Conservation (phyloP, 2,329 filamentous ascomycete species). For the Aureobasidium sp. region DNA sequence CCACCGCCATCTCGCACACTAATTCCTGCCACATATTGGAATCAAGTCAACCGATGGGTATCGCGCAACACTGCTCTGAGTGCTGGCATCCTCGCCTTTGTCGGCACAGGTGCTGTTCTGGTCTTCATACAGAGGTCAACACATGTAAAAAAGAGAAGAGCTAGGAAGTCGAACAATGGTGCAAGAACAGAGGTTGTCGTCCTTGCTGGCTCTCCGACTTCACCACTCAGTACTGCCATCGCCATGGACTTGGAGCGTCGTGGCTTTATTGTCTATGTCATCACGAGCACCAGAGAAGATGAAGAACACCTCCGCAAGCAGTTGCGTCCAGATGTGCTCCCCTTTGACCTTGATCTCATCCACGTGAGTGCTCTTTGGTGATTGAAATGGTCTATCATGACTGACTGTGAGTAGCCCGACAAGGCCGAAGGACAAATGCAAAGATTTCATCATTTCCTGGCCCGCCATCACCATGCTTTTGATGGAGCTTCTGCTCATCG, state of each 20-base stretch:
- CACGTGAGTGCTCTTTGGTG: conserved; percentile 49
- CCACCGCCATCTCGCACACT: conserved; percentile 36
- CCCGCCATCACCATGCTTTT: conserved; percentile 66
- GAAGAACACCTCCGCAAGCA: conserved; percentile 70
- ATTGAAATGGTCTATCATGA: conserved; percentile 1
- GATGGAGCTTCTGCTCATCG: conserved; percentile 68
- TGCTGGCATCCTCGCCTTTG: conserved; percentile 60
- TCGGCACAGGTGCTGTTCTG: conserved; percentile 52
- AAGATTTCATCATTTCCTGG: conserved; percentile 63
- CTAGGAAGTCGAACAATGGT: conserved; percentile 71
- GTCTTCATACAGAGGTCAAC: conserved; percentile 54
- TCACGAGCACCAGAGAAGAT: conserved; percentile 77
- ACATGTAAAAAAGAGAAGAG: conserved; percentile 59
- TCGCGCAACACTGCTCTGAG: conserved; percentile 63
- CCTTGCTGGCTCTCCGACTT: conserved; percentile 76
- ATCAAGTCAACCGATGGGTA: conserved; percentile 63
- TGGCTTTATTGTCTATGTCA: conserved; percentile 88
- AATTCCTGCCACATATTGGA: conserved; percentile 37
- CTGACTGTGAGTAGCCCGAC: conserved; percentile 46
- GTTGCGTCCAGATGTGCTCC: conserved; percentile 70
- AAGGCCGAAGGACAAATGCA: conserved; percentile 61
- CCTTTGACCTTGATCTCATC: conserved; percentile 73
- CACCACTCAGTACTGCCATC: conserved; percentile 75
- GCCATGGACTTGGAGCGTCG: conserved; percentile 80
- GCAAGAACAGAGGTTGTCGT: conserved; percentile 81